Conservation (phyloP, 441 rosid genomes). For the Aquilaria agallochum region DNA sequence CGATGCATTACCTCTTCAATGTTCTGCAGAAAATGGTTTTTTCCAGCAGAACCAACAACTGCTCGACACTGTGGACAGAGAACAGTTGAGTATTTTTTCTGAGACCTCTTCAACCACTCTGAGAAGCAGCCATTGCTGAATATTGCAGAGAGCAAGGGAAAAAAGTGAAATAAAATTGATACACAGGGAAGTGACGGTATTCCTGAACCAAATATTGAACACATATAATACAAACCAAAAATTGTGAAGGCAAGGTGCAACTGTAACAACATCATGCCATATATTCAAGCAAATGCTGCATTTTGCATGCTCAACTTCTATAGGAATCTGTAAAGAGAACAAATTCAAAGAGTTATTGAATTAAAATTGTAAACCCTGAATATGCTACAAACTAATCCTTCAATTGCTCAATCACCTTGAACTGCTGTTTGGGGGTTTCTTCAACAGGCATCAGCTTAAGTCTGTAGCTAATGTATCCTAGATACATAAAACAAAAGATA, state of each 20-base stretch:
- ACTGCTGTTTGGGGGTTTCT: constrained; percentile 32
- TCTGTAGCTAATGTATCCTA: constrained; percentile 67
- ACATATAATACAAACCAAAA: constrained; percentile 56
- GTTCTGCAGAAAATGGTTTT: constrained; percentile 75
- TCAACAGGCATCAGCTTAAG: constrained; percentile 58
- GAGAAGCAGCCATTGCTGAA: constrained; percentile 97
- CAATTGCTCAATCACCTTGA: constrained; percentile 43
- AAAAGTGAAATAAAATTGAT: constrained; percentile 12
- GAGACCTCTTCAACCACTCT: constrained; percentile 89
- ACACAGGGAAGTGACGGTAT: constrained; percentile 2
- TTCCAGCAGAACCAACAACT: constrained; percentile 75
- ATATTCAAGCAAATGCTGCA: constrained; percentile 92
- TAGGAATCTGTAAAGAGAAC: constrained; percentile 43
- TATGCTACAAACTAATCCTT: background rate
- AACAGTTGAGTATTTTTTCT: constrained; percentile 59
- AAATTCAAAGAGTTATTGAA: constrained; percentile 3
- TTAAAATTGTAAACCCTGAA: background rate
- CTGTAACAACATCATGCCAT: constrained; percentile 92
- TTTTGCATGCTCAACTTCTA: constrained; percentile 77
- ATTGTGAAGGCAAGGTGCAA: constrained; percentile 95
- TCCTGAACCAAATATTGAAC: background rate
- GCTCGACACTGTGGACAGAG: constrained; percentile 96
- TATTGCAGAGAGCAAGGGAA: constrained; percentile 13
- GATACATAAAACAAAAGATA: constrained; percentile 9
- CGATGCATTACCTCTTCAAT: constrained; percentile 66